A percentile compares a stretch with the other conserved stretches of the same genome.
These are phyloP conservation scores for Coccomyxa subellipsoidea DNA, from an alignment of 163 green algal genomes.

Conservation along the genomic window DNA sequence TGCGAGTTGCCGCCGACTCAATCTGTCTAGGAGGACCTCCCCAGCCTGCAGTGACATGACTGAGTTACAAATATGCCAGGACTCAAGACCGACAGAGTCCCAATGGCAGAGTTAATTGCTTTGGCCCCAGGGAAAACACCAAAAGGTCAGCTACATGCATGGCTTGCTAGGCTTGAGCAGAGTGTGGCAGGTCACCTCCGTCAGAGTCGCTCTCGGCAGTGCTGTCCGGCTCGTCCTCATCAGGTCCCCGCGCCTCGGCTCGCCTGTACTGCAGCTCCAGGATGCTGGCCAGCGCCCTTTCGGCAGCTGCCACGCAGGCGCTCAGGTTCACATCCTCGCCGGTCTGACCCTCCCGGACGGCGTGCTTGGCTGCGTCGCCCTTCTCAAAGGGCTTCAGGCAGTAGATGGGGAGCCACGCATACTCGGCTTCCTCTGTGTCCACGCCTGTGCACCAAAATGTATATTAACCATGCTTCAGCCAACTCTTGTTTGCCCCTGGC, in stretches of 20 bases:
- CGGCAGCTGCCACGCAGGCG: slow-evolving; percentile 62
- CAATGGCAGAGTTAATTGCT: background rate
- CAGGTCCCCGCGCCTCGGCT: slow-evolving; percentile 40
- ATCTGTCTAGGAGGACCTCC: background rate
- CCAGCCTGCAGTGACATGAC: slow-evolving; percentile 15
- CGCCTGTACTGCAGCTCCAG: background rate
- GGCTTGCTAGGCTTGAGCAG: background rate
- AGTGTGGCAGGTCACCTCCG: slow-evolving; percentile 53
- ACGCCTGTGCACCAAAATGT: background rate
- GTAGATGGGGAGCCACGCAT: slow-evolving; percentile 82
- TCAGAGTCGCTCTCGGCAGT: slow-evolving; percentile 59
- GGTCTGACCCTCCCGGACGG: background rate
- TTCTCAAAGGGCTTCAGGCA: slow-evolving; percentile 71
- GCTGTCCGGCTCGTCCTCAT: slow-evolving; percentile 15
- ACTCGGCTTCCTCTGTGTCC: slow-evolving; percentile 82
- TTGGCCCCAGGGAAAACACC: too few species aligned
- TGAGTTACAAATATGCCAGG: background rate
- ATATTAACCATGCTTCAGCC: too few species aligned
- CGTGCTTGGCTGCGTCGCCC: slow-evolving; percentile 47
- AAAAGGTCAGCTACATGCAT: background rate
- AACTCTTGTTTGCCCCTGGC: too few species aligned
- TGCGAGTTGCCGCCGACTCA: background rate
- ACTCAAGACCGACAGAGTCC: too few species aligned
- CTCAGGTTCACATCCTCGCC: slow-evolving; percentile 48
- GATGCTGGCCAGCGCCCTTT: slow-evolving; percentile 16